Base-by-base conservation (phyloP, 352 stramenopile species). In the Phytophthora brassicae region DNA sequence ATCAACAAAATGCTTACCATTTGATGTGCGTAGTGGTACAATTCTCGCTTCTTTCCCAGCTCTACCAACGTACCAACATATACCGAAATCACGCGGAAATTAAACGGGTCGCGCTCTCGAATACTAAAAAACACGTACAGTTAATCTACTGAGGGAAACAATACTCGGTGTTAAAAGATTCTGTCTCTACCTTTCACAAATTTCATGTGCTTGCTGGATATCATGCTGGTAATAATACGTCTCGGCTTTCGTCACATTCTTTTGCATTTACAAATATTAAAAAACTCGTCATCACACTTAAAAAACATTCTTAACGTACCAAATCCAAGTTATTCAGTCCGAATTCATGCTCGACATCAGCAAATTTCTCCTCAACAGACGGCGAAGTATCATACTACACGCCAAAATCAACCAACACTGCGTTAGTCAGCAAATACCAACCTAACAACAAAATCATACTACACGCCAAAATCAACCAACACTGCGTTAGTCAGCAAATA, bases 11-110 rank as follows among this genome's bases (percentile, higher is more conserved):
- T 46, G 6, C 23, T 12, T 70, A 92, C 95, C 71, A 99, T 81
- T 68, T 97, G 83, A 68, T 99, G 97, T 1, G 96, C 96, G 35
- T 98, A 93, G 52, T 98, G 89, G 55, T 98, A 99, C 23, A 99
- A 73, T 33, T 97, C 83, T 29, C 90, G 88, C 64, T 98, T 98
- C 46, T 95, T 93, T 31, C 85, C 81, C 1, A 98, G 79, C 48
- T 97, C 90, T 2, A 98, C 84, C 2, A 98, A 63, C 0, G 91
- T 97, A 6, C 91, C 87, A 6, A 98, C 88, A 35, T 88, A 94
- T 2, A 97, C 79, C 4, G 88, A 72, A 38, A 94, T 81, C 28
- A 93, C 75, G 24, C 86, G 81, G 33, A 80, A 85, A 66, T 95
- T 91, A 64, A 81, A 96, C 6, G 89, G 89, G 66, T 95, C 88